Evolutionary conservation across 495 filamentous ascomycete genomes (phyloP), one percentile per base, ranked within the genome.

Genomic region (Trichocladium uniseriatum): DNA sequence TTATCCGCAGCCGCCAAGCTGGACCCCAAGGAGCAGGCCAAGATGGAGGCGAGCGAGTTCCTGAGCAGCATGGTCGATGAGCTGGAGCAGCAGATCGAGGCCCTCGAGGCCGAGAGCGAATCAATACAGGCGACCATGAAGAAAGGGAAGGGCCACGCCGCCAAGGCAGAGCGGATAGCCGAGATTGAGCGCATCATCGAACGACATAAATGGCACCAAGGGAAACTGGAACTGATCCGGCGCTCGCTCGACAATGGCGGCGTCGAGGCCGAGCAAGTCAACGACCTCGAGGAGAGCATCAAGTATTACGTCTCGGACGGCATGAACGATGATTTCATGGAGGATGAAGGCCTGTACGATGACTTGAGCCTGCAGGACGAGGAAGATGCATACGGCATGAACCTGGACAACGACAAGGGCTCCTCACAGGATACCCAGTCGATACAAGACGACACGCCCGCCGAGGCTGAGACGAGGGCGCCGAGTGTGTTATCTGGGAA

Each of bases 361-460:
- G 94, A 96, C 43, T 73, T 98, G 41, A 83, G 89, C 55, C 80
- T 98, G 22, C 81, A 88, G 41, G 91, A 94, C 52, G 94, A 97
- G 54, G 91, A 92, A 55, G 83, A 79, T 40, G 73, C 78, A 34
- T 96, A 84, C 54, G 94, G 89, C 37, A 83, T 95, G 74, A 77
- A 70, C 51, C 74, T 72, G 49, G 94, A 96, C 16, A 83, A 80
- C 59, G 92, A 98, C 63, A 79, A 81, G 41, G 81, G 87, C 46
- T 96, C 91, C 18, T 96, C 91, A 44, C 92, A 98, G 73, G 92
- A 98, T 69, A 81, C 87, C 19, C 89, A 92, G 58, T 96, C 92
- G 32, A 73, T 94, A 71, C 85, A 88, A 56, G 92, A 95, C 47
- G 91, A 97, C 29, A 59, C 77, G 39, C 69, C 71, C 2, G 11